phyloP scores from a whole-genome alignment of 371 early-diverging fungal species.

The Circinella minor region DNA sequence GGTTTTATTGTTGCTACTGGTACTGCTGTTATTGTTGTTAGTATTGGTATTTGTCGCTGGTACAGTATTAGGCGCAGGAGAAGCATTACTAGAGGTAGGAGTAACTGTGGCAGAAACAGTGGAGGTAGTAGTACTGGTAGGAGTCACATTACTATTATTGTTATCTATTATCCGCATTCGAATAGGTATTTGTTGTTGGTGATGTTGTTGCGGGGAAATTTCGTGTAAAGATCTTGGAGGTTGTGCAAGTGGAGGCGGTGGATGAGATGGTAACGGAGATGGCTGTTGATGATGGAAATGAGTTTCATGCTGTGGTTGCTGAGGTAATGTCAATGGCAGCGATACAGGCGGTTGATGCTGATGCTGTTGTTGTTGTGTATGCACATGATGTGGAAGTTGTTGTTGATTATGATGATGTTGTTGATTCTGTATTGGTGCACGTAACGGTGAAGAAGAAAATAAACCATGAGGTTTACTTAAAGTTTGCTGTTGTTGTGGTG shows the following conservation, averaged over 20 bases:
- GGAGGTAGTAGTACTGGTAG: not conserved
- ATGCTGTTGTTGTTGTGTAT: constrained; percentile 18
- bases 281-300: constrained; percentile 10
- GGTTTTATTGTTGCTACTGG: not conserved
- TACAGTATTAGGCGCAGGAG: not conserved
- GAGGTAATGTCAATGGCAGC: constrained; percentile 8
- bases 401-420: constrained; percentile 29
- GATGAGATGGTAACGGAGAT: constrained; percentile 5
- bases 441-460: constrained; percentile 16
- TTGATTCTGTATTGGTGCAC: constrained; percentile 7
- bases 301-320: constrained; percentile 20
- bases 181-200: constrained; percentile 9
- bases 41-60: not conserved
- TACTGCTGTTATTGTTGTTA: not conserved
- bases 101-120: not conserved
- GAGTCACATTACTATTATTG: not conserved
- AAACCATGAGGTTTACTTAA: constrained; percentile 18
- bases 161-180: not conserved
- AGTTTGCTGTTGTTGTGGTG: constrained; percentile 12
- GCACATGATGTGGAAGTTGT: constrained; percentile 12
- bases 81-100: not conserved
- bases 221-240: not conserved
- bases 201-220: constrained; percentile 9
- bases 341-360: constrained; percentile 15
- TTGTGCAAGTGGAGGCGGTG: constrained; percentile 9